phyloP scores from a whole-genome alignment of 2,329 filamentous ascomycete species.

The Capronia epimyces region DNA sequence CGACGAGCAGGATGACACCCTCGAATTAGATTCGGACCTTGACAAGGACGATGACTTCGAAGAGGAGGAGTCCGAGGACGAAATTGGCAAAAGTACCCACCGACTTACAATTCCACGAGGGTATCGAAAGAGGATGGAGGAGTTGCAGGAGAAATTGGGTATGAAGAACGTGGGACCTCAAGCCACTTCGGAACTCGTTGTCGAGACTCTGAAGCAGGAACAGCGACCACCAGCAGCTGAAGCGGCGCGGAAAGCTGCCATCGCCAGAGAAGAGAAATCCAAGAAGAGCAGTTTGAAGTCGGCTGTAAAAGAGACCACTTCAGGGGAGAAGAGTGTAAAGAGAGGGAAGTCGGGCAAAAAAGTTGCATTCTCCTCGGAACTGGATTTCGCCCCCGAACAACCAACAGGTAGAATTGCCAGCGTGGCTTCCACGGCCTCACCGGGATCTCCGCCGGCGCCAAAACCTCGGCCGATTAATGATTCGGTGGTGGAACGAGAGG shows the following conservation, averaged over 20 bases:
- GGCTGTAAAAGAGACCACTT: slow-evolving; percentile 8
- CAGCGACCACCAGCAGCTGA: slow-evolving; percentile 27
- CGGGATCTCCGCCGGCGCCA: neutral
- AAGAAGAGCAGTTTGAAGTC: slow-evolving; percentile 18
- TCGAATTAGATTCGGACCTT: slow-evolving; percentile 24
- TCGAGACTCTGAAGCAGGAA: slow-evolving; percentile 1
- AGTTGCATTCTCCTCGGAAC: slow-evolving; percentile 60
- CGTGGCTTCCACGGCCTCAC: slow-evolving; percentile 10
- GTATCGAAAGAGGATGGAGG: slow-evolving; percentile 77
- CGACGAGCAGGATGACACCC: slow-evolving; percentile 49
- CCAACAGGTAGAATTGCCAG: slow-evolving; percentile 5
- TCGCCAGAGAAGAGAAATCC: slow-evolving; percentile 17
- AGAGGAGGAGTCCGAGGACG: slow-evolving; percentile 63
- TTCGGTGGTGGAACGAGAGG: slow-evolving; percentile 41
- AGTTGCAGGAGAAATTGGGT: slow-evolving; percentile 71
- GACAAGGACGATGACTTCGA: slow-evolving; percentile 52
- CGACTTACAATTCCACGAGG: slow-evolving; percentile 38
- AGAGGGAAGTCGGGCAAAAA: slow-evolving; percentile 61
- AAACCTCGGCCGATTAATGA: slow-evolving; percentile 35
- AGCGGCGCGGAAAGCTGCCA: slow-evolving; percentile 28
- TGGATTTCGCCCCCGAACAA: slow-evolving; percentile 59
- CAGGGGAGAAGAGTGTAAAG: slow-evolving; percentile 2
- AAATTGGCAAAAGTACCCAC: slow-evolving; percentile 66
- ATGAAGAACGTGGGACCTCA: slow-evolving; percentile 55
- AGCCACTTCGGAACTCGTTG: slow-evolving; percentile 7